Evolutionary conservation across 1,284 basidiomycete genomes (phyloP).

Genomic region (Heterobasidion occidentale): DNA sequence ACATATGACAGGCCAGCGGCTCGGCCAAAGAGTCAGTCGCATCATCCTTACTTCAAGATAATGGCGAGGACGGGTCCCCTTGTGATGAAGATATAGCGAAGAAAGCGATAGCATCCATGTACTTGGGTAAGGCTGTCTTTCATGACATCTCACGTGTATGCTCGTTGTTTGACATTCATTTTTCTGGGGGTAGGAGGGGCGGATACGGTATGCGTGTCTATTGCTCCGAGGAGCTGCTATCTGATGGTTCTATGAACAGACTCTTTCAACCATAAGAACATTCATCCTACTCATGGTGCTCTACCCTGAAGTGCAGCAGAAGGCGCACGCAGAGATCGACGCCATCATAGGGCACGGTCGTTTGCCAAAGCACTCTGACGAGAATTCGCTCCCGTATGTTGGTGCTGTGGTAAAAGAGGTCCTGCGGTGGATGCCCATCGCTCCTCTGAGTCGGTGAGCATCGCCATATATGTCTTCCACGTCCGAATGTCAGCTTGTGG

Average conservation of each 20-base stretch:
- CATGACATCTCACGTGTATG: neutral
- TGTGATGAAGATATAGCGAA: neutral
- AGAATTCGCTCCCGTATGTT: constrained; percentile 10
- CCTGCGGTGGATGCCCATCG: constrained; percentile 11
- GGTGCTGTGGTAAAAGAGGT: constrained; percentile 12
- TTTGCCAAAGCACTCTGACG: constrained; percentile 10
- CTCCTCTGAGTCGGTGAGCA: neutral
- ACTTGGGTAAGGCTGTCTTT: neutral
- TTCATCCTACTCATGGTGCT: constrained; percentile 13
- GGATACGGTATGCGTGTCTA: constrained; percentile 8
- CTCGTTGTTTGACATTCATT: neutral
- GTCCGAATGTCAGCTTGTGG: neutral
- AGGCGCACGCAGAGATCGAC: constrained; percentile 12
- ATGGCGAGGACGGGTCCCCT: neutral
- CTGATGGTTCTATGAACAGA: constrained; percentile 1
- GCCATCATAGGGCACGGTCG: constrained; percentile 8
- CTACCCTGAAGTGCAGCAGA: constrained; percentile 9
- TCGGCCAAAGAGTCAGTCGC: neutral
- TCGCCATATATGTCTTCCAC: too few relatives aligned
- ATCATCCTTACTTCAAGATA: neutral
- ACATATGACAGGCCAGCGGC: neutral
- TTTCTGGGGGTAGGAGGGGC: constrained; percentile 6
- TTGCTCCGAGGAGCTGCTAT: neutral
- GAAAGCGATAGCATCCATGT: neutral
- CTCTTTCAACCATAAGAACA: constrained; percentile 5